These are phyloP conservation scores for Rossbeevera mucosa DNA, from an alignment of 768 basidiomycete genomes.

Conservation along the genomic window DNA sequence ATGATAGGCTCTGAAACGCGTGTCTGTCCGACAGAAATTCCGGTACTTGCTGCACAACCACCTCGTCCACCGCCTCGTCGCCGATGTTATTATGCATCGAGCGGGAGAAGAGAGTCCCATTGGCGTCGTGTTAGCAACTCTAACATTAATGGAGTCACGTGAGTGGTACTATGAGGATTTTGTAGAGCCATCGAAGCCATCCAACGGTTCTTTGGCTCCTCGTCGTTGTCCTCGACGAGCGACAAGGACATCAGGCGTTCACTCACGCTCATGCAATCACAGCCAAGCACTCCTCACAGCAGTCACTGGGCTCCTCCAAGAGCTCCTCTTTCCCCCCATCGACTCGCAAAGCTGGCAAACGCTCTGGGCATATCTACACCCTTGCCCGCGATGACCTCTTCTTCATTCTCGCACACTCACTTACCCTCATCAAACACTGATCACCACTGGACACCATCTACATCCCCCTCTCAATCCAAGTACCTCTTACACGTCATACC, in stretches of 20 bases:
- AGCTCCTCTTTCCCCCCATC: slow-evolving; percentile 67
- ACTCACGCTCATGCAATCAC: too few relatives aligned
- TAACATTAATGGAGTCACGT: slow-evolving; percentile 13
- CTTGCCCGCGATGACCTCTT: slow-evolving; percentile 45
- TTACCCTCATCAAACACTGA: slow-evolving; percentile 28
- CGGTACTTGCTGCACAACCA: background rate
- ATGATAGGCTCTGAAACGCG: background rate
- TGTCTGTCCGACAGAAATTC: background rate
- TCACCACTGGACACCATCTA: slow-evolving; percentile 43
- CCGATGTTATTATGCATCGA: background rate
- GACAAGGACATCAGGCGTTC: too few relatives aligned
- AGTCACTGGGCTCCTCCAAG: slow-evolving; percentile 70
- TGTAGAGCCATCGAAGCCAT: background rate
- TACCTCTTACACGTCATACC: slow-evolving; percentile 84
- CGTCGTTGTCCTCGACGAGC: slow-evolving; percentile 5
- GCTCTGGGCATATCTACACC: slow-evolving; percentile 80
- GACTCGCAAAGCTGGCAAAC: slow-evolving; percentile 79
- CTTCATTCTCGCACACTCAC: slow-evolving; percentile 7
- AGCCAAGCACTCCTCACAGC: too few relatives aligned
- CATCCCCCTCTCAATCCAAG: slow-evolving; percentile 47
- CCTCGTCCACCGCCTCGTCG: background rate
- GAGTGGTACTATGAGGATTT: slow-evolving; percentile 13
- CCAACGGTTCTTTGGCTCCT: background rate
- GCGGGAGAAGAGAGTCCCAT: background rate
- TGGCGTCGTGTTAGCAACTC: slow-evolving; percentile 6